phyloP scores from a whole-genome alignment of 208 protist genomes.

The Wallacemonas sp. region DNA sequence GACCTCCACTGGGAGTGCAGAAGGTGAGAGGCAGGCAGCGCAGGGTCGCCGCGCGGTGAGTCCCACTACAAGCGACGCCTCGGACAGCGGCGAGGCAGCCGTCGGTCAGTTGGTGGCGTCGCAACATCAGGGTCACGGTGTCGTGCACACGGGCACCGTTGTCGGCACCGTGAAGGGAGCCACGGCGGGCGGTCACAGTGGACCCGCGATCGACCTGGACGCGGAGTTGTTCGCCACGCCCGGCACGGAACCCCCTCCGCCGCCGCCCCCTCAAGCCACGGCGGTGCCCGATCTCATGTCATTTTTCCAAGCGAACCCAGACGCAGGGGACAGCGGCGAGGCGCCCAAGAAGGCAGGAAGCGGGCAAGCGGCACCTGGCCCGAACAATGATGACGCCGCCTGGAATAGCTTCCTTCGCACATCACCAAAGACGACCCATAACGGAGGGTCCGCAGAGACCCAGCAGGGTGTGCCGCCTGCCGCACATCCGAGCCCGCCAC shows the following conservation, averaged over 20 bases:
- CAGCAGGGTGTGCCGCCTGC: too few species aligned
- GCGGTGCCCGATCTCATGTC: slow-evolving; percentile 22
- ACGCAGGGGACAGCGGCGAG: too few species aligned
- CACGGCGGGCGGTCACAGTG: not conserved
- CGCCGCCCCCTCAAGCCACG: not conserved
- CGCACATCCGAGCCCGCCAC: too few species aligned
- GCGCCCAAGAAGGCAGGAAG: too few species aligned
- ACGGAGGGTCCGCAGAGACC: too few species aligned
- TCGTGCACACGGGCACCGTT: slow-evolving; percentile 3
- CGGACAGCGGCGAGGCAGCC: not conserved
- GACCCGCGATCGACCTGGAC: not conserved
- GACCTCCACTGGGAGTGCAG: not conserved
- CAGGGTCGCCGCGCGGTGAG: too few species aligned
- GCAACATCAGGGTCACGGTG: too few species aligned
- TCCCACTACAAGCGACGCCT: not conserved
- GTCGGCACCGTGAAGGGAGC: not conserved
- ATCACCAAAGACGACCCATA: too few species aligned
- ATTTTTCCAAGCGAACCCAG: slow-evolving; percentile 12
- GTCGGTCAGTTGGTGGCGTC: not conserved
- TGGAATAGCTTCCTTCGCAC: not conserved
- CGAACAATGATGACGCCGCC: not conserved
- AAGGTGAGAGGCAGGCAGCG: not conserved
- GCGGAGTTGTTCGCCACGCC: not conserved
- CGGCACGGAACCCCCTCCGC: not conserved
- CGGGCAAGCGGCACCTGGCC: not conserved